Evolutionary conservation across 2,329 filamentous ascomycete species (phyloP).

Genomic region (Chrysosphaeria jannelii): DNA sequence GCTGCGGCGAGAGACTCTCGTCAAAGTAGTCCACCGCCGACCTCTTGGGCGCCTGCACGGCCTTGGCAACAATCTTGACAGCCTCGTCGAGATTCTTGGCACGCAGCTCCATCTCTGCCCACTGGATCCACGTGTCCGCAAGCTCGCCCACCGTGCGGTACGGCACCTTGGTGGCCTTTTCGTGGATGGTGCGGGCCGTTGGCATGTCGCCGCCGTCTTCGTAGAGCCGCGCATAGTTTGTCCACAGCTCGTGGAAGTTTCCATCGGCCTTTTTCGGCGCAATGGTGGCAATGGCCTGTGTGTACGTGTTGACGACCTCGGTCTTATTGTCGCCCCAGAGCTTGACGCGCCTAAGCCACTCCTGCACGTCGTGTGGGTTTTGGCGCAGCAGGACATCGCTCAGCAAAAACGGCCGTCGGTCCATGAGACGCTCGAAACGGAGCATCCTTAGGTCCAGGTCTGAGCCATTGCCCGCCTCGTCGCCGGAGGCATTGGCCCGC

Average conservation of each 20-base stretch:
- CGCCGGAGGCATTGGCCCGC: slow-evolving; percentile 37
- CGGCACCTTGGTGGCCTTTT: slow-evolving; percentile 90
- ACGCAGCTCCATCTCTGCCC: slow-evolving; percentile 92
- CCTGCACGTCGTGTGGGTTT: slow-evolving; percentile 82
- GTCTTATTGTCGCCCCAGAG: slow-evolving; percentile 82
- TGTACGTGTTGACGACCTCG: slow-evolving; percentile 83
- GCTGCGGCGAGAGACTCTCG: slow-evolving; percentile 74
- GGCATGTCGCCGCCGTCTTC: slow-evolving; percentile 60
- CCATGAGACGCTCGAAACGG: slow-evolving; percentile 94
- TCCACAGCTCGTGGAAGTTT: slow-evolving; percentile 82
- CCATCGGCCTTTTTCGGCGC: slow-evolving; percentile 84
- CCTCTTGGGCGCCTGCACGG: slow-evolving; percentile 81
- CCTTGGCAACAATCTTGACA: slow-evolving; percentile 87
- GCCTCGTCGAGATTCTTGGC: slow-evolving; percentile 91
- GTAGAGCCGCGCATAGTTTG: slow-evolving; percentile 92
- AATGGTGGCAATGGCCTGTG: slow-evolving; percentile 74
- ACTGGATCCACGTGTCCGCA: slow-evolving; percentile 96
- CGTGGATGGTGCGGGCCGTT: slow-evolving; percentile 75
- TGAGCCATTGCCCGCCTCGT: slow-evolving; percentile 70
- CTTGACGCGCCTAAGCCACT: slow-evolving; percentile 92
- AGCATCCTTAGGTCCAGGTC: slow-evolving; percentile 93
- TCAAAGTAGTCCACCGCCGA: slow-evolving; percentile 99
- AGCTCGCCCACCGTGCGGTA: slow-evolving; percentile 95
- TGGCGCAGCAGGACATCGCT: slow-evolving; percentile 89
- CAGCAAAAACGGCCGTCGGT: slow-evolving; percentile 75